Conservation (phyloP, 2,329 filamentous ascomycete species). For the Trichoderma sp. region DNA sequence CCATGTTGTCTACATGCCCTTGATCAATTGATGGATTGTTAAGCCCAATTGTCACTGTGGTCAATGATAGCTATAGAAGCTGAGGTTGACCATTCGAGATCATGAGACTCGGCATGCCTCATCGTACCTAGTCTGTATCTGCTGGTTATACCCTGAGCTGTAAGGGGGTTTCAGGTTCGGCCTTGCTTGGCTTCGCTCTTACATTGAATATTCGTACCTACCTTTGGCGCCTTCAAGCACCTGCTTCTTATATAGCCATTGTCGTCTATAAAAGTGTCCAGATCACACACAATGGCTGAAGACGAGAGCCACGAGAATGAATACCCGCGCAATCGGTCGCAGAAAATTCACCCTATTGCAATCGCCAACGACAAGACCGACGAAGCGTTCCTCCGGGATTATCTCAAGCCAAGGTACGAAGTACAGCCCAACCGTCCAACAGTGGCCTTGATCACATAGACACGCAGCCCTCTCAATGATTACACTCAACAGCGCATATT, state of each 20-base stretch:
- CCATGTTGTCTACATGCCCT: background rate
- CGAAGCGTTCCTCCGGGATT: conserved; percentile 51
- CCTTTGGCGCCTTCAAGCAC: background rate
- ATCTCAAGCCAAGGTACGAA: conserved; percentile 51
- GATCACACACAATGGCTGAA: background rate
- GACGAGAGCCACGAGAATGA: background rate
- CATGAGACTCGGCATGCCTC: too few species aligned
- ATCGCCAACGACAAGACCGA: conserved; percentile 52
- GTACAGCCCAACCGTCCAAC: background rate
- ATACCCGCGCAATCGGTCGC: background rate
- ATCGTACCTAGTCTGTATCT: too few species aligned
- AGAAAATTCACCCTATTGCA: conserved; percentile 46
- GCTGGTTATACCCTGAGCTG: too few species aligned
- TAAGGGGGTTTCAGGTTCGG: too few species aligned
- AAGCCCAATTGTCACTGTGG: background rate
- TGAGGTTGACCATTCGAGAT: too few species aligned
- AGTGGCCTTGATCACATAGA: conserved; percentile 24
- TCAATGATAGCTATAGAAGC: too few species aligned
- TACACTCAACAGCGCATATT: too few species aligned
- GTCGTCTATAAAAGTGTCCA: background rate
- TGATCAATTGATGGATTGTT: background rate
- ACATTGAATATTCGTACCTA: too few species aligned
- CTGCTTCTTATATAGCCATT: background rate
- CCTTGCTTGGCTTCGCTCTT: background rate
- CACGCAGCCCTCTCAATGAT: too few species aligned